Evolutionary conservation across 495 filamentous ascomycete genomes (phyloP).

Genomic region (Trichoderma gamsii): DNA sequence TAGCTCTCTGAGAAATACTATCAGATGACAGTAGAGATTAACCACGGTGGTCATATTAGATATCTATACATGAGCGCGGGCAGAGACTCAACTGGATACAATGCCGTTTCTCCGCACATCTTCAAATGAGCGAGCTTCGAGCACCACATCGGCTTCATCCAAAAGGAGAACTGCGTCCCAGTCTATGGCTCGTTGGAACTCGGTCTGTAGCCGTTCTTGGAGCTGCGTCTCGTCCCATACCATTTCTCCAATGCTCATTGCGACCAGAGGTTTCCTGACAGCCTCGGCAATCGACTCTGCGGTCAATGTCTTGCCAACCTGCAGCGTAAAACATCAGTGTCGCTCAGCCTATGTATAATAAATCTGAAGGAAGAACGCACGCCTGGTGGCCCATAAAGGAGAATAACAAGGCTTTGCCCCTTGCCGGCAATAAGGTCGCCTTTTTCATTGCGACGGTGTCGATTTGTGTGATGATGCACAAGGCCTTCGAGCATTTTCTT

Average conservation of each 20-base stretch:
- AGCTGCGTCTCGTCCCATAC: slow-evolving; percentile 33
- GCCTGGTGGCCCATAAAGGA: slow-evolving; percentile 54
- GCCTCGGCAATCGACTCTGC: slow-evolving; percentile 45
- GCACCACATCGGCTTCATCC: slow-evolving; percentile 25
- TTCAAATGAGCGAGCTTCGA: slow-evolving; percentile 31
- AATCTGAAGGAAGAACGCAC: neutral
- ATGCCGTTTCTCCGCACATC: slow-evolving; percentile 42
- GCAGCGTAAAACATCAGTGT: too few species aligned
- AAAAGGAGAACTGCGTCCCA: slow-evolving; percentile 28
- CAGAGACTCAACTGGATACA: slow-evolving; percentile 28
- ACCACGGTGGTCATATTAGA: too few species aligned
- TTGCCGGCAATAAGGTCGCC: slow-evolving; percentile 46
- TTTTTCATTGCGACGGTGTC: slow-evolving; percentile 52
- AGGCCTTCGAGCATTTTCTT: slow-evolving; percentile 51
- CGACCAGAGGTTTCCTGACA: slow-evolving; percentile 35
- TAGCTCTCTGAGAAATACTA: slow-evolving; percentile 35
- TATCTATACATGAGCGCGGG: too few species aligned
- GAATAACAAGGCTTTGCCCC: slow-evolving; percentile 53
- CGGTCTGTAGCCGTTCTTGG: slow-evolving; percentile 32
- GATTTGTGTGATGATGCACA: slow-evolving; percentile 38
- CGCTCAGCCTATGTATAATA: too few species aligned
- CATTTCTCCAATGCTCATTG: slow-evolving; percentile 42
- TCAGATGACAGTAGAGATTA: neutral
- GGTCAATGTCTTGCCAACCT: slow-evolving; percentile 54
- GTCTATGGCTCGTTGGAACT: slow-evolving; percentile 33